These are phyloP conservation scores for Protomyces inouyei DNA, from an alignment of 1,139 yeast genomes.

Conservation along the genomic window DNA sequence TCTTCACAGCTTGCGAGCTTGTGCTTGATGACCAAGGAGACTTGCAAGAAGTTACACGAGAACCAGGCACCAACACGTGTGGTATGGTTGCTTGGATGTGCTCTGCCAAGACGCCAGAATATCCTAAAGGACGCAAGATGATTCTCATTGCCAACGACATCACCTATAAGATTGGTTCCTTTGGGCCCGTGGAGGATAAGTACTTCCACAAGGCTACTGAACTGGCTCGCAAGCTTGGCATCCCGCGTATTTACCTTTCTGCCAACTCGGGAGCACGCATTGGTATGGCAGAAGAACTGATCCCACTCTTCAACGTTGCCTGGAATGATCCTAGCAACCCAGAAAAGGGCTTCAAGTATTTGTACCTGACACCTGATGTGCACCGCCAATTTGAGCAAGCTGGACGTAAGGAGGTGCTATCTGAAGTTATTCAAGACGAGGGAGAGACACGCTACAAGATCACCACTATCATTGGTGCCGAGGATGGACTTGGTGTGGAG, in stretches of 20 bases:
- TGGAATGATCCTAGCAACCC: constrained; percentile 80
- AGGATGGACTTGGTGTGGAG: constrained; percentile 96
- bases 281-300: constrained; percentile 93
- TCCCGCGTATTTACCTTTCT: constrained; percentile 90
- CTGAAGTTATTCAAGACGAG: constrained; percentile 74
- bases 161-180: constrained; percentile 95
- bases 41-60: constrained; percentile 84
- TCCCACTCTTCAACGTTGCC: constrained; percentile 82
- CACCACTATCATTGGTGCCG: constrained; percentile 82
- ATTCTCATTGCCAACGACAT: constrained; percentile 93
- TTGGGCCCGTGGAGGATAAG: constrained; percentile 94
- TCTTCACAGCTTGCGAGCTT: constrained; percentile 73
- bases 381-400: constrained; percentile 54
- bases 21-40: constrained; percentile 67
- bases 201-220: constrained; percentile 91
- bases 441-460: constrained; percentile 81
- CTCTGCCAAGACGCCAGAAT: constrained; percentile 90
- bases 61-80: constrained; percentile 88
- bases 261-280: constrained; percentile 99
- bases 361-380: constrained; percentile 72
- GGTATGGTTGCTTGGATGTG: constrained; percentile 98
- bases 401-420: constrained; percentile 58
- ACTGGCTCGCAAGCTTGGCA: constrained; percentile 79
- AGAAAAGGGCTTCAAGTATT: constrained; percentile 81
- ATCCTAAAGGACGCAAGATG: constrained; percentile 92